Evolutionary conservation across 148 eudicot genomes (phyloP).

Genomic region (Salicornia ramosissima): DNA sequence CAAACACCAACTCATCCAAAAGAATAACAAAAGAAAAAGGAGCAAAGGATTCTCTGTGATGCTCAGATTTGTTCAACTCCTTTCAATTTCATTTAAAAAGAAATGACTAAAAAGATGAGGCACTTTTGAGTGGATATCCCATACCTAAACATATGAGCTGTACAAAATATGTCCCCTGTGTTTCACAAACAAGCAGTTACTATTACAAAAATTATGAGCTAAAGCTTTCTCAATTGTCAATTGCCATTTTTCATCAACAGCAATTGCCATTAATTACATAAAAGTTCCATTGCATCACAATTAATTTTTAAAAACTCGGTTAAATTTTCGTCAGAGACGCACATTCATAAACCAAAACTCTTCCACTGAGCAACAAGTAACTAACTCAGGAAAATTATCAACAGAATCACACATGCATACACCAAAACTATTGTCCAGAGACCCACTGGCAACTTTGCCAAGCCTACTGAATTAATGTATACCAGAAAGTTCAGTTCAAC

Average conservation of each 20-base stretch:
- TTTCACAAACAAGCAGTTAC: not conserved
- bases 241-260: not conserved
- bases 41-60: no score
- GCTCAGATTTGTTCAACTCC: not conserved
- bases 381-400: no score
- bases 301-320: not conserved
- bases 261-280: not conserved
- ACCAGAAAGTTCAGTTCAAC: not conserved
- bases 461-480: not conserved
- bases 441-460: not conserved
- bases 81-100: not conserved
- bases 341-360: not conserved
- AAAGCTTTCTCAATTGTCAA: not conserved
- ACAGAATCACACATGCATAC: not conserved
- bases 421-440: not conserved
- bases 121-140: constrained; percentile 1
- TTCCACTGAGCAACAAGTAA: not conserved
- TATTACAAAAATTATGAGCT: not conserved
- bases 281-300: not conserved
- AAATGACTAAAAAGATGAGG: not conserved
- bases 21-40: no score
- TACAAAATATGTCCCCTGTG: not conserved
- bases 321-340: not conserved
- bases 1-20: no score
- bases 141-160: not conserved